Evolutionary conservation across 768 basidiomycete genomes (phyloP).

Genomic region (Xerocomellus amylosporus): DNA sequence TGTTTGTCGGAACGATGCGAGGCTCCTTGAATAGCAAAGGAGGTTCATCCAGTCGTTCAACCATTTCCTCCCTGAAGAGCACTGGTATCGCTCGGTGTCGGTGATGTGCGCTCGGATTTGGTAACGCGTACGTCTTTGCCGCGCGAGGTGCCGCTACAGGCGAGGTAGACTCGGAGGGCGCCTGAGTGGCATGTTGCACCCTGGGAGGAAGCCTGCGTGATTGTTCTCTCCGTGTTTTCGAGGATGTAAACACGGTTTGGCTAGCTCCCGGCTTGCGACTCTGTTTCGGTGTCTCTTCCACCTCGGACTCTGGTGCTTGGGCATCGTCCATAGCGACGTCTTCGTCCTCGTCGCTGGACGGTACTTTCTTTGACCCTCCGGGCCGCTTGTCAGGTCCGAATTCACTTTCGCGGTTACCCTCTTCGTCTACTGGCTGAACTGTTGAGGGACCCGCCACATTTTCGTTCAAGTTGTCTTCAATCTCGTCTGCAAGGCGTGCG

Average conservation of each 20-base stretch:
- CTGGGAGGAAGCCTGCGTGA: conserved; percentile 22
- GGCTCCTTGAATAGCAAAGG: conserved; percentile 52
- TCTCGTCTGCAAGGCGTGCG: conserved; percentile 35
- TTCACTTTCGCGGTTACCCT: conserved; percentile 49
- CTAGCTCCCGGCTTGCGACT: conserved; percentile 7
- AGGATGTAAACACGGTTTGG: neutral
- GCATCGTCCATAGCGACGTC: conserved; percentile 23
- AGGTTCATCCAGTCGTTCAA: conserved; percentile 55
- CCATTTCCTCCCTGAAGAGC: conserved; percentile 44
- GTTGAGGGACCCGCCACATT: conserved; percentile 43
- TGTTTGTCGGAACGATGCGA: conserved; percentile 48
- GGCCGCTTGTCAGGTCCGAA: conserved; percentile 45
- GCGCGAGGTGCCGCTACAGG: conserved; percentile 11
- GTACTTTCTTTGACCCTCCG: conserved; percentile 28
- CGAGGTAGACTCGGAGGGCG: conserved; percentile 7
- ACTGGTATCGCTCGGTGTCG: conserved; percentile 69
- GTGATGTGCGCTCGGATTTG: conserved; percentile 67
- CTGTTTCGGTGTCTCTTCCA: conserved; percentile 15
- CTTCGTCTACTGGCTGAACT: conserved; percentile 13
- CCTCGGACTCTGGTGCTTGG: conserved; percentile 12
- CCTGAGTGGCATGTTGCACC: conserved; percentile 4
- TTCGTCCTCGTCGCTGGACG: conserved; percentile 35
- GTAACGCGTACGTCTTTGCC: conserved; percentile 52
- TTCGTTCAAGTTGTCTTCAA: conserved; percentile 30
- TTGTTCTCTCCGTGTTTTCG: conserved; percentile 14